phyloP scores from a whole-genome alignment of 495 filamentous ascomycete species.

The Tuber microsphaerosporum region DNA sequence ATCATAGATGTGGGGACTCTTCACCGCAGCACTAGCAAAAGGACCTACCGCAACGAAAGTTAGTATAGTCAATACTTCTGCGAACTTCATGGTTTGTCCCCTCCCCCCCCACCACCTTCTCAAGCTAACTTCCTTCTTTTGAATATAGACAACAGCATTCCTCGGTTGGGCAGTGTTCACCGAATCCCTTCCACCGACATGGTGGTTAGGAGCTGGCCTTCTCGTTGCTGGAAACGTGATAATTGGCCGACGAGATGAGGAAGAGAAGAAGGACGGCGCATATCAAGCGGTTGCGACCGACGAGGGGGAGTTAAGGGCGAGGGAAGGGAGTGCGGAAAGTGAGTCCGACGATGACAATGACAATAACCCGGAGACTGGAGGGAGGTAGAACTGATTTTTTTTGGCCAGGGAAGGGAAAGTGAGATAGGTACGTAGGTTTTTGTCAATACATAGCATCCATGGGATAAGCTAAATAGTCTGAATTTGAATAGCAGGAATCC shows the following conservation, averaged over 20 bases:
- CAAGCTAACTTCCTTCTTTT: not conserved
- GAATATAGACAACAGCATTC: slow-evolving; percentile 61
- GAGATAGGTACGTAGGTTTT: not conserved
- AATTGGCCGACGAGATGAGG: slow-evolving; percentile 71
- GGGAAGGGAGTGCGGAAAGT: not conserved
- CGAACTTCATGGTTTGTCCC: slow-evolving; percentile 69
- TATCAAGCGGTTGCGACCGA: slow-evolving; percentile 27
- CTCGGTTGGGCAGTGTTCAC: slow-evolving; percentile 67
- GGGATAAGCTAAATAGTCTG: not conserved
- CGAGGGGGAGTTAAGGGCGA: slow-evolving; percentile 3
- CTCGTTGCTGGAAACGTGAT: slow-evolving; percentile 86
- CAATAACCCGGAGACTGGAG: not conserved
- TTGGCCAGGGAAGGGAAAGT: not conserved
- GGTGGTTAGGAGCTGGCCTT: slow-evolving; percentile 80
- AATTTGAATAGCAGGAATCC: not conserved
- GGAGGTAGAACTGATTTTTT: not conserved
- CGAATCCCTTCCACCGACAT: slow-evolving; percentile 65
- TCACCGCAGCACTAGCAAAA: slow-evolving; percentile 72
- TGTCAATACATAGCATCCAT: not conserved
- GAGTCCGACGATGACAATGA: not conserved
- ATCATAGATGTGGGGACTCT: slow-evolving; percentile 77
- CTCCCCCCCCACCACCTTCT: not conserved
- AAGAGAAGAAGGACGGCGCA: slow-evolving; percentile 19
- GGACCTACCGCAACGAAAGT: slow-evolving; percentile 82
- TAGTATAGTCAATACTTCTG: slow-evolving; percentile 82